Evolutionary conservation across 2,329 filamentous ascomycete genomes (phyloP), one percentile per base, ranked within the genome.

Genomic region (Onygenales sp.): DNA sequence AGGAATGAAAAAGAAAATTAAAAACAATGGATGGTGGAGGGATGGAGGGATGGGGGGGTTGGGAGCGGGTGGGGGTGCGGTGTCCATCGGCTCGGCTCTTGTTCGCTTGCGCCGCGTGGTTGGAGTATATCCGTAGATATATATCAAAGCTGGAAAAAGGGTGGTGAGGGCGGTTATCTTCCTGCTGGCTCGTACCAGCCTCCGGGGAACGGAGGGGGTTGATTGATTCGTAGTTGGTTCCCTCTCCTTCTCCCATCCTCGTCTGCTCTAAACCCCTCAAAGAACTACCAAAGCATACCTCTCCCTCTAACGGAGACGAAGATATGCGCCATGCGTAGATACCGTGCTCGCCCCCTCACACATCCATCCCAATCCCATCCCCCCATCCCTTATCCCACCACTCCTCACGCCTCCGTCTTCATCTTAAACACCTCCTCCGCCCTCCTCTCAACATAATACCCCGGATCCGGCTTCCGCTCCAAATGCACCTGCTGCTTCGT

Each of bases 361-460:
- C 36, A 39, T 39, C 36, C 36, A 44, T 14, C 8, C 5, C 41
- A 14, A 14, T 14, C 13, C n/a, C 11, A 43, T 5, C 13, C 39
- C 39, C 3, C 41, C 31, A 14, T 9, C 11, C 14, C 14, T 5
- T 2, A 36, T 13, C 32, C n/a, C 17, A 36, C 14, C 32, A 14
- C n/a, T 11, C n/a, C 33, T 51, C 45, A 58, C 8, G 51, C 17
- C 50, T 56, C 54, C 52, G 54, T 56, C 53, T 61, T 60, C 52
- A 55, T 58, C 50, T 54, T 52, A 48, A 57, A 62, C 44, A 69
- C 62, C 31, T 61, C 59, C 39, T 55, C 61, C 42, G 63, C 64
- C 35, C 60, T 68, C 66, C 70, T 84, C 78, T 95, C 89, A 56
- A 95, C 66, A 63, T 84, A 92, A 64, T 90, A 96, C 1, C 91